Base-by-base conservation (phyloP, 768 basidiomycete species). In the Suillus tomentosus region DNA sequence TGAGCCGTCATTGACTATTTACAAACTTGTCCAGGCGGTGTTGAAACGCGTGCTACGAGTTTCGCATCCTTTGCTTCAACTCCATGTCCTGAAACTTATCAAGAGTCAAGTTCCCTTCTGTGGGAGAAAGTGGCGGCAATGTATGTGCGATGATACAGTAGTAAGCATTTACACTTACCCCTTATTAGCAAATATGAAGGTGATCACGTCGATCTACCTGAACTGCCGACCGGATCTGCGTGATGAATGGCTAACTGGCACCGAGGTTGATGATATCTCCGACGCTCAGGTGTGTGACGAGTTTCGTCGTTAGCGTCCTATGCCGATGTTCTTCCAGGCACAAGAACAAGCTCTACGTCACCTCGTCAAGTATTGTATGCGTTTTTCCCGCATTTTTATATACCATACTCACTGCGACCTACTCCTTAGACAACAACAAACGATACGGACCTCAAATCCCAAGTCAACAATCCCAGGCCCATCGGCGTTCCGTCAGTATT, bases 41-140 rank as follows among this genome's bases (percentile, higher is more conserved):
- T 80, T 99, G 67, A 99, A 99, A 77, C 87, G 97, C 36, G 92
- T 99, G 65, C 81, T 99, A 62, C 87, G 92, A 77, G 95, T 99
- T 13, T 88, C 92, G 69, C 97, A 99, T 71, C 94, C 95, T 3
- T 84, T 96, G 85, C 77, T 99, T 65, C 96, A 98, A 74, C 83
- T 99, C 31, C 94, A 97, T 77, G 87, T 97, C 10, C 82, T 99
- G 68, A 99, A 99, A 78, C 81, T 99, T 64, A 96, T 99, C 81
- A 99, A 99, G 82, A 96, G 94, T 68, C 97, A 99, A 83, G 95
- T 99, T 6, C 97, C 97, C 2, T 98, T 95, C 76, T 96, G 95
- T 72, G 97, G 96, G 22, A 84, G 96, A 48, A 98, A 96, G 78
- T 99, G 97, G 97, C 84, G 96, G 59, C 95, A 97, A 80, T 91